Base-by-base conservation (phyloP, 2,329 filamentous ascomycete species). In the Colletotrichum sp. region DNA sequence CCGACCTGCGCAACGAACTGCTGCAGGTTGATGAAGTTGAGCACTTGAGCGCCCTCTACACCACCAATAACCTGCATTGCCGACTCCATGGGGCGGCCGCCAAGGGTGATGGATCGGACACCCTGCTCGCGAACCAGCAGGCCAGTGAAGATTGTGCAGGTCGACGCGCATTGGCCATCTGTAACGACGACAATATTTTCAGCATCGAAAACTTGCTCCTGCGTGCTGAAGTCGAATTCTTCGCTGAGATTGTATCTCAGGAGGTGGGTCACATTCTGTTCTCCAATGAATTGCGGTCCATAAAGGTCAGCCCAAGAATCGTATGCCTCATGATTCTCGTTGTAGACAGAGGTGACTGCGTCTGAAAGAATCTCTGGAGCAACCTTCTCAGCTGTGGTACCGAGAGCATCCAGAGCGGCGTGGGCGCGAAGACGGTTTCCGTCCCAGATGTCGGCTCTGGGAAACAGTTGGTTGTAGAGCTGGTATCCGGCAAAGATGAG, bases 11-110 rank as follows among this genome's bases (percentile, higher is more conserved):
- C 24, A 12, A 73, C 30, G 48, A 71, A 66, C 2, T 56, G 56
- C 5, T 77, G 76, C 24, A 83, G 77, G 5, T 79, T 70, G 7
- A 78, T 76, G 64, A 84, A 81, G 0, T 73, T 73, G 9, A 83
- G 73, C 4, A 85, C 80, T 73, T 88, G 85, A 0, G 84, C 84
- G 32, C 92, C 92, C 78, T 91, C 90, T 16, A 89, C 86, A 14
- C 90, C 90, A 26, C 91, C 91, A 4, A 92, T 83, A 4, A 85
- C 86, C 82, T 92, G 90, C 84, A 92, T 93, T 4, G 89, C 87
- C 3, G 79, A 80, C 3, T 83, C 77, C 8, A 83, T 82, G 1
- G 91, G 87, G 10, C 90, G 87, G 2, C 92, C 92, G 16, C 92
- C 92, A 26, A 92, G 85, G 1, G 87, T 86, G 61, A 93, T 86